phyloP scores from a whole-genome alignment of 441 rosid genomes.

The Corymbia citriodora region DNA sequence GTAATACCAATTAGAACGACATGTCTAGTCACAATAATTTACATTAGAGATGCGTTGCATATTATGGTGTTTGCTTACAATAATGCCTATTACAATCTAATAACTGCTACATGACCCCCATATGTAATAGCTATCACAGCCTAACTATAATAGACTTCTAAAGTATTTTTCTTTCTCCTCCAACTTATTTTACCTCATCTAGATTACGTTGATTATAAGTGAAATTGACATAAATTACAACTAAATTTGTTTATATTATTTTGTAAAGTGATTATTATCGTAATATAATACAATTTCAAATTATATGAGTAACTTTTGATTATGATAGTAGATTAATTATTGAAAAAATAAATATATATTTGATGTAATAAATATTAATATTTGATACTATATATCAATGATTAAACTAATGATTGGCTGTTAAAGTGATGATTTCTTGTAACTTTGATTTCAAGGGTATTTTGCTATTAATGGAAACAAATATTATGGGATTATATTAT shows the following conservation, averaged over 20 bases:
- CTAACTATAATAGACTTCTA: rapidly evolving
- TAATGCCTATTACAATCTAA: background rate
- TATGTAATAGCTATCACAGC: rapidly evolving
- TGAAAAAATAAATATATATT: background rate
- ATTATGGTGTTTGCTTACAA: background rate
- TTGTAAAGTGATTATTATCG: background rate
- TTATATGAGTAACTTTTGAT: background rate
- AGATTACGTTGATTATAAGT: background rate
- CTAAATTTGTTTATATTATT: background rate
- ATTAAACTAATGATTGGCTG: background rate
- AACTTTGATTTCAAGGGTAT: background rate
- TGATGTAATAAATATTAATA: background rate
- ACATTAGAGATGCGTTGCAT: background rate
- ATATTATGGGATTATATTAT: background rate
- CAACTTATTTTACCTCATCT: background rate
- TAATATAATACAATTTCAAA: background rate
- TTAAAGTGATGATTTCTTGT: background rate
- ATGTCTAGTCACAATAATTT: rapidly evolving
- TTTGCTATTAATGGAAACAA: background rate
- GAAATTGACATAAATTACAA: background rate
- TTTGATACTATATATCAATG: background rate
- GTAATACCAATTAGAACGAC: rapidly evolving
- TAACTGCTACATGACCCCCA: background rate
- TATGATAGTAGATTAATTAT: rapidly evolving
- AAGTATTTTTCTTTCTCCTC: background rate